These are phyloP conservation scores for Amanita thiersii DNA, from an alignment of 768 basidiomycete genomes.

Conservation along the genomic window DNA sequence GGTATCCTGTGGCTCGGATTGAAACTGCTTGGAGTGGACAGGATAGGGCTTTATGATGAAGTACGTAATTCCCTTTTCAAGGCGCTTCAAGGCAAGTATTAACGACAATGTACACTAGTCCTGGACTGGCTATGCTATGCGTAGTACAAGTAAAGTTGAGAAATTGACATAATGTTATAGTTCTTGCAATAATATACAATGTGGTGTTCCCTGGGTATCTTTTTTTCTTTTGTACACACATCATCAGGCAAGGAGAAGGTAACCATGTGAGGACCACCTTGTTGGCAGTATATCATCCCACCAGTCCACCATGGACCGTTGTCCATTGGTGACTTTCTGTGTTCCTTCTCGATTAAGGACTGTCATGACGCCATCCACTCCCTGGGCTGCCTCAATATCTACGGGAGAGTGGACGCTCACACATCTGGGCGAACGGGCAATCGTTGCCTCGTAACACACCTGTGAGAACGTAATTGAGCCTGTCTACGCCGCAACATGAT, in stretches of 20 bases:
- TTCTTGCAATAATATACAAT: slow-evolving; percentile 7
- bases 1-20: slow-evolving; percentile 91
- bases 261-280: not conserved
- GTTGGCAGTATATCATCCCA: slow-evolving; percentile 1
- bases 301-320: slow-evolving; percentile 1
- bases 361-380: slow-evolving; percentile 10
- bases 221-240: no score
- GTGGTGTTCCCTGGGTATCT: no score
- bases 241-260: no score
- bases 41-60: slow-evolving; percentile 87
- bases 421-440: slow-evolving; percentile 3
- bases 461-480: not conserved
- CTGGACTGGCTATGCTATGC: slow-evolving; percentile 90
- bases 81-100: slow-evolving; percentile 8
- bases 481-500: not conserved
- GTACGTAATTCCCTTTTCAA: slow-evolving; percentile 32
- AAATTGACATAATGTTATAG: slow-evolving; percentile 25
- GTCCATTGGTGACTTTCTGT: not conserved
- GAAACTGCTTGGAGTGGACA: slow-evolving; percentile 53
- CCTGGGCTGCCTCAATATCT: slow-evolving; percentile 5
- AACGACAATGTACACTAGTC: slow-evolving; percentile 41
- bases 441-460: slow-evolving; percentile 9
- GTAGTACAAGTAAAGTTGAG: slow-evolving; percentile 66
- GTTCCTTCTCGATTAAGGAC: slow-evolving; percentile 6
- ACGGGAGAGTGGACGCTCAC: not conserved